Base-by-base conservation (phyloP, 179 eudicot genomes). In the Pouteria campechiana region DNA sequence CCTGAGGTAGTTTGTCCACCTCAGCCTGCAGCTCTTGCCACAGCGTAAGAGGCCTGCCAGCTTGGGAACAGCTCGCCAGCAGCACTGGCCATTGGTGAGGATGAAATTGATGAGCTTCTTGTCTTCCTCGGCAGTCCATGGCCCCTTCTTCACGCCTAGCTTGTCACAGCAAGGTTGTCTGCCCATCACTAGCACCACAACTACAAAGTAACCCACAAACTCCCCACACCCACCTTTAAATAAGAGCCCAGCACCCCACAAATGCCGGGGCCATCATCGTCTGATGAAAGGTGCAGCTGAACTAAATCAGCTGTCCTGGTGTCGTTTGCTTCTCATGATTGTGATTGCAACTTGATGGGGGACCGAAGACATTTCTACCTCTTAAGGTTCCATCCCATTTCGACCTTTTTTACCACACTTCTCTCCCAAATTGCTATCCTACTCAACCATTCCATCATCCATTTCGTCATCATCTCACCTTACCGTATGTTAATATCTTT, bases 101-200 rank as follows among this genome's bases (percentile, higher is more conserved):
- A 88, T 84, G 42, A 88, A 88, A 19, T 62, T 78, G 38, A 88
- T 81, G 27, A 88, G 84, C 50, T 88, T 84, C 68, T 88, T 88
- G 52, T 88, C 97, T 55, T 88, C 97, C 56, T 88, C 97, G 1
- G 83, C 88, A 0, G 97, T 84, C 97, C 97, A 88, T 5, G 97
- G 97, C 47, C 97, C 97, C 61, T 88, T 84, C 72, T 88, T 88
- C 49, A 88, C 94, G 33, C 94, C 94, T 21, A 88, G 62, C 37
- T 88, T 88, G 64, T 88, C 97, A 41, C 97, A 88, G 40, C 97
- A 88, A 20, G 97, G 97, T 42, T 84, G 94, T 46, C 97, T 65
- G 13, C 97, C 97, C 97, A 88, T 88, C 16, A 25, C 49, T 21
- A 22, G 4, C 20, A 17, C n/a, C 34, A 8, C 6, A 11, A 27